These are phyloP conservation scores for Elsinoe ampelina DNA, from an alignment of 2,329 filamentous ascomycete genomes.

Conservation along the genomic window DNA sequence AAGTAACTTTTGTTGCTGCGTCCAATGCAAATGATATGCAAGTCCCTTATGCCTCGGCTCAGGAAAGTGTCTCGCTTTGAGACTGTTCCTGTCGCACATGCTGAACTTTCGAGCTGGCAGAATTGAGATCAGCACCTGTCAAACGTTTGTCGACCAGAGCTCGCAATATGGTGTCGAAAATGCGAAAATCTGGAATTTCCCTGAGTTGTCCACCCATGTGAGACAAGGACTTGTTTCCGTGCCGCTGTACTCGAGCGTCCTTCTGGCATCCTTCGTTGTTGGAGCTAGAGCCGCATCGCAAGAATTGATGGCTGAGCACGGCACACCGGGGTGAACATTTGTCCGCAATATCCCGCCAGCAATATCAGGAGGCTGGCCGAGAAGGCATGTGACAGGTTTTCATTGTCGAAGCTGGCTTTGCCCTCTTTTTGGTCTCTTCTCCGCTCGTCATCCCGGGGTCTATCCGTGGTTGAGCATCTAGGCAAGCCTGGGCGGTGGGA, in stretches of 20 bases:
- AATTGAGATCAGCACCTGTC: slow-evolving; percentile 10
- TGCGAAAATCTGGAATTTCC: neutral
- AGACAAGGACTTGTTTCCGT: slow-evolving; percentile 1
- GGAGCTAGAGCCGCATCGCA: neutral
- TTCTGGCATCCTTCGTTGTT: slow-evolving; percentile 4
- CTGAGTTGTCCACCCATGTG: neutral
- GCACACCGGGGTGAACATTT: neutral
- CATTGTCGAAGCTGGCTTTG: neutral
- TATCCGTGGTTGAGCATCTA: neutral
- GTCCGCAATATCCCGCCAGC: neutral
- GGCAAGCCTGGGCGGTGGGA: neutral
- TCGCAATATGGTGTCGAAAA: neutral
- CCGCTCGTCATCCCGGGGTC: slow-evolving; percentile 7
- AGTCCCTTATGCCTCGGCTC: neutral
- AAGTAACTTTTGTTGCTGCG: neutral
- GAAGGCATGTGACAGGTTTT: neutral
- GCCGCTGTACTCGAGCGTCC: neutral
- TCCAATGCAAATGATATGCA: neutral
- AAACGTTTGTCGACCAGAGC: slow-evolving; percentile 1
- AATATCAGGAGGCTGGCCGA: neutral
- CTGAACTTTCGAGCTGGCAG: neutral
- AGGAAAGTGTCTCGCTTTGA: neutral
- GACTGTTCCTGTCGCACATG: slow-evolving; percentile 6
- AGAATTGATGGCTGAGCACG: neutral
- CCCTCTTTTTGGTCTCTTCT: neutral